phyloP scores from a whole-genome alignment of 2,329 filamentous ascomycete species.

The Exophiala aquamarina region DNA sequence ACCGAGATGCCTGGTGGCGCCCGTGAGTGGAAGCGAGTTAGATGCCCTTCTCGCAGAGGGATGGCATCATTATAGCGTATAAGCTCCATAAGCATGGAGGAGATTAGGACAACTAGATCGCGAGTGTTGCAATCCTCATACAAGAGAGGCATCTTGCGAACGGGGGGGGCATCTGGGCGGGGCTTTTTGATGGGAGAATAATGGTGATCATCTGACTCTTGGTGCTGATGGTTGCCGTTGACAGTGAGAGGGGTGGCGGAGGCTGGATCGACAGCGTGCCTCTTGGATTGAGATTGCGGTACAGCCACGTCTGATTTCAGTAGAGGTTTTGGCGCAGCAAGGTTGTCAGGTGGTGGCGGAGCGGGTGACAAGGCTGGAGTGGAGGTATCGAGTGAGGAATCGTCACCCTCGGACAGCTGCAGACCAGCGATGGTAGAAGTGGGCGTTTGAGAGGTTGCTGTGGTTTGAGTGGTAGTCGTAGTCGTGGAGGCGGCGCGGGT shows the following conservation, averaged over 20 bases:
- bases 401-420: constrained; percentile 19
- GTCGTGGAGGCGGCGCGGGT: too few relatives aligned
- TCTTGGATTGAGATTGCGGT: constrained; percentile 13
- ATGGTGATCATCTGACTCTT: constrained; percentile 2
- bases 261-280: constrained; percentile 16
- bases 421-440: constrained; percentile 34
- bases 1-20: constrained; percentile 91
- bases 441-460: constrained; percentile 31
- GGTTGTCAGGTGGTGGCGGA: too few relatives aligned
- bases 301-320: constrained; percentile 1
- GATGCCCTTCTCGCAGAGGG: constrained; percentile 77
- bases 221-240: constrained; percentile 5
- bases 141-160: constrained; percentile 59
- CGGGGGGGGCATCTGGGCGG: constrained; percentile 43
- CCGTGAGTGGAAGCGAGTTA: constrained; percentile 93
- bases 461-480: background rate
- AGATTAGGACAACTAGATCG: constrained; percentile 86
- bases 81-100: constrained; percentile 92
- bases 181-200: constrained; percentile 42
- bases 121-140: constrained; percentile 83
- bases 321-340: background rate
- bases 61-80: constrained; percentile 90
- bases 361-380: constrained; percentile 1
- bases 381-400: background rate
- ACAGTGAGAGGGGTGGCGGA: background rate